phyloP scores from a whole-genome alignment of 306 rosid genomes.

The Casuarina equisetifolia region DNA sequence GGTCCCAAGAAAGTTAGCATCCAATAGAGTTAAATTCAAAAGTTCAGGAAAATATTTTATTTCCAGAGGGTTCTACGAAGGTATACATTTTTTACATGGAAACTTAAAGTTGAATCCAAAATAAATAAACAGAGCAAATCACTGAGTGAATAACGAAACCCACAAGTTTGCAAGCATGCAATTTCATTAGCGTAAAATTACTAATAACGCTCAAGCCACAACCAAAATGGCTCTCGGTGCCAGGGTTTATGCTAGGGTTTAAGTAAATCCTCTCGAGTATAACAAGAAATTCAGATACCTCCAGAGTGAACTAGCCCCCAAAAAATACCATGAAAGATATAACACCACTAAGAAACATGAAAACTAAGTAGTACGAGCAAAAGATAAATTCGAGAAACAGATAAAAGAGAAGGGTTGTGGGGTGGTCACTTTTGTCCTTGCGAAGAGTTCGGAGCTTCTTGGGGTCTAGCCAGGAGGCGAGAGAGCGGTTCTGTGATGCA shows the following conservation, averaged over 20 bases:
- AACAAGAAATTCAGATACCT: neutral
- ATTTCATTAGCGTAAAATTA: too few relatives aligned
- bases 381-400: neutral
- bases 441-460: slow-evolving; percentile 71
- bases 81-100: neutral
- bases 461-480: slow-evolving; percentile 64
- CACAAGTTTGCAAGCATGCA: neutral
- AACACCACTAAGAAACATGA: neutral
- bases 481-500: slow-evolving; percentile 80
- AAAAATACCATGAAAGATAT: neutral
- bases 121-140: neutral
- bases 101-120: neutral
- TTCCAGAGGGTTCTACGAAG: neutral
- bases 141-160: neutral
- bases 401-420: neutral
- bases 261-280: neutral
- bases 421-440: slow-evolving; percentile 46
- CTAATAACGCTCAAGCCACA: too few relatives aligned
- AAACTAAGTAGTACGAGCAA: neutral
- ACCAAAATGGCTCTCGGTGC: too few relatives aligned
- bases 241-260: neutral
- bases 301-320: neutral
- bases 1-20: neutral
- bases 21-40: neutral
- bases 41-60: neutral